A percentile compares a stretch with the other conserved stretches of the same genome.
These are phyloP conservation scores for Dinochytrium kinnereticum DNA, from an alignment of 371 early-diverging fungal species.

Conservation along the genomic window DNA sequence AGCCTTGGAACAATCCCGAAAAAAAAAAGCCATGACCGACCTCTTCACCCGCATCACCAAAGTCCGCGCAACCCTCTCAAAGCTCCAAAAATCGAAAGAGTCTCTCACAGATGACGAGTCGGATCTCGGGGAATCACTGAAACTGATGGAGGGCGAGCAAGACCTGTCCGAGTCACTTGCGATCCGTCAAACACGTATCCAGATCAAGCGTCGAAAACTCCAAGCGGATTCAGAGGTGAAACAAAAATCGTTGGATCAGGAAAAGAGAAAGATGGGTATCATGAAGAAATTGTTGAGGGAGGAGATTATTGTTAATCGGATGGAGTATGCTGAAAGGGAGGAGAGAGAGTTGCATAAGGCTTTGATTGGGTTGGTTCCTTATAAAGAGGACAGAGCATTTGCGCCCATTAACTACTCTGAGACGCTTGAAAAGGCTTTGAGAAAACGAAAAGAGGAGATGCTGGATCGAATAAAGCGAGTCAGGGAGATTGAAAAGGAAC, in stretches of 20 bases:
- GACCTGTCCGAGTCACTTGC: slow-evolving; percentile 27
- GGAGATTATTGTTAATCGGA: slow-evolving; percentile 15
- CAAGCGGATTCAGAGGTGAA: neutral
- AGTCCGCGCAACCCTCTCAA: slow-evolving; percentile 22
- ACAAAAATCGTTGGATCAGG: neutral
- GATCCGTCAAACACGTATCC: slow-evolving; percentile 26
- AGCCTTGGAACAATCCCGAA: neutral
- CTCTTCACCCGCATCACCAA: slow-evolving; percentile 22
- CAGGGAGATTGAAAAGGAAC: slow-evolving; percentile 2
- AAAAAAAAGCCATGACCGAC: neutral
- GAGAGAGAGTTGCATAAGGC: slow-evolving; percentile 18
- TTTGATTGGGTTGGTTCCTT: slow-evolving; percentile 22
- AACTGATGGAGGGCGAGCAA: slow-evolving; percentile 7
- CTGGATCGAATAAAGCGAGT: neutral
- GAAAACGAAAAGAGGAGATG: slow-evolving; percentile 10
- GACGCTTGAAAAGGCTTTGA: neutral
- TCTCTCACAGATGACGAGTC: neutral
- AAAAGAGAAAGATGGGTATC: slow-evolving; percentile 23
- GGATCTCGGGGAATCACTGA: neutral
- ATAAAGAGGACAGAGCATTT: slow-evolving; percentile 16
- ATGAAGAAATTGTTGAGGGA: slow-evolving; percentile 21
- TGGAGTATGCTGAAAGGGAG: neutral
- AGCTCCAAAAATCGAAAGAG: neutral
- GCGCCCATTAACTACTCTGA: neutral
- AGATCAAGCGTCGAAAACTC: slow-evolving; percentile 6